phyloP scores from a whole-genome alignment of 2,329 filamentous ascomycete species.

The Aspergillus felis region DNA sequence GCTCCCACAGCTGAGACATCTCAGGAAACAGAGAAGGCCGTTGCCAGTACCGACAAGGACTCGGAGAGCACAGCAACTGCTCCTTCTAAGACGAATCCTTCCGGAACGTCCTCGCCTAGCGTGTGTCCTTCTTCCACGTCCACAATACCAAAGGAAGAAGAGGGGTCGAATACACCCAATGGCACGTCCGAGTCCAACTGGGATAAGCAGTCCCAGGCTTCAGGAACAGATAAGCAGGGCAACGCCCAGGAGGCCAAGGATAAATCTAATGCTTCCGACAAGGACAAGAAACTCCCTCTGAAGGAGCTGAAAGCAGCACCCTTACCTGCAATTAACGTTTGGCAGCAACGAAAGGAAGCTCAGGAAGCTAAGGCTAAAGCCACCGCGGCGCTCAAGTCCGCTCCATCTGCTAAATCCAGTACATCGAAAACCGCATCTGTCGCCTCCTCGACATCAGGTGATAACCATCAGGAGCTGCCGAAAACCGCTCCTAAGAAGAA shows the following conservation, averaged over 20 bases:
- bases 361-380: conserved; percentile 50
- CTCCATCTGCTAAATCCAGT: conserved; percentile 17
- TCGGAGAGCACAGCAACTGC: conserved; percentile 29
- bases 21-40: conserved; percentile 37
- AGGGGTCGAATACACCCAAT: conserved; percentile 59
- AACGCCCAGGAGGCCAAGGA: conserved; percentile 49
- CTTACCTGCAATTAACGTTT: conserved; percentile 79
- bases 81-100: conserved; percentile 31
- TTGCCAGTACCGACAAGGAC: conserved; percentile 27
- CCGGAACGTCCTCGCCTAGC: conserved; percentile 51
- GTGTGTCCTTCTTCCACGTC: conserved; percentile 51
- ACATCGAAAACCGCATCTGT: conserved; percentile 23
- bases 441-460: conserved; percentile 27
- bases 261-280: conserved; percentile 44
- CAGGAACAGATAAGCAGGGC: conserved; percentile 55
- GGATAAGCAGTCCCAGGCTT: conserved; percentile 61
- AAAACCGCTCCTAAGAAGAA: conserved; percentile 42
- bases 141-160: conserved; percentile 56
- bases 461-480: conserved; percentile 37
- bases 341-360: conserved; percentile 74
- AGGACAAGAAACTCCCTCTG: conserved; percentile 58
- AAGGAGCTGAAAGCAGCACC: conserved; percentile 73
- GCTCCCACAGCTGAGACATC: conserved; percentile 46
- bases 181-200: conserved; percentile 63
- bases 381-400: conserved; percentile 24